Evolutionary conservation across 768 basidiomycete species (phyloP), one percentile per base, ranked within the genome.

Genomic region (Mycena galopus): DNA sequence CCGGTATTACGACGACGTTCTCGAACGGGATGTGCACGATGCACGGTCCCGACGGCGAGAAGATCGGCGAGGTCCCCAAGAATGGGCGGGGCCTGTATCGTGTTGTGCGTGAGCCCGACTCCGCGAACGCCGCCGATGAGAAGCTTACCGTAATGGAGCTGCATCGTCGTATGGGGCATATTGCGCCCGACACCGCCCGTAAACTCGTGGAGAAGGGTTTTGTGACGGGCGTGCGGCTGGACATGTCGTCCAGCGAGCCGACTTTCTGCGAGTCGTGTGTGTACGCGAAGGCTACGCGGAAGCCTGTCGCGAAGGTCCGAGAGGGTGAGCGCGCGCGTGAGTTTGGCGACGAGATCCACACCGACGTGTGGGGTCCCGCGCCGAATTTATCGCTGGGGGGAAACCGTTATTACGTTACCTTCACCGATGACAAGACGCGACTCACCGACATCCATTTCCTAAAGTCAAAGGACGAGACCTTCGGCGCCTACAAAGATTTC

Each of bases 291-390:
- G 42, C 67, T 2, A 78, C 59, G 29, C 64, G 64, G 3, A 74
- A 76, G 44, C 67, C 73, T 4, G 60, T 78, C 7, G 37, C 50
- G 35, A 78, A 78, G 47, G 66, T 59, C 8, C 66, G 59, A 0
- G 12, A 64, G 23, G 69, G 65, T 0, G 61, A 74, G 25, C 65
- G 62, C 7, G 67, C 76, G 2, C 60, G 33, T 16, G 64, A 57
- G n/a, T 73, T 77, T 59, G 78, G 77, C 2, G 78, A 74, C 1
- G 72, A 72, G 30, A 74, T 81, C 2, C 77, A 79, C 27, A 65
- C 77, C 12, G 76, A 81, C 69, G 63, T 81, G 2, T 80, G 79
- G 77, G 79, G 80, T 2, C 77, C 78, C 4, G 68, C 78, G 17
- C 71, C 69, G 17, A 69, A 69, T 16, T 25, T 39, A 5, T 70